Conservation (phyloP, 2,329 filamentous ascomycete genomes). For the Corinectria fuckeliana region DNA sequence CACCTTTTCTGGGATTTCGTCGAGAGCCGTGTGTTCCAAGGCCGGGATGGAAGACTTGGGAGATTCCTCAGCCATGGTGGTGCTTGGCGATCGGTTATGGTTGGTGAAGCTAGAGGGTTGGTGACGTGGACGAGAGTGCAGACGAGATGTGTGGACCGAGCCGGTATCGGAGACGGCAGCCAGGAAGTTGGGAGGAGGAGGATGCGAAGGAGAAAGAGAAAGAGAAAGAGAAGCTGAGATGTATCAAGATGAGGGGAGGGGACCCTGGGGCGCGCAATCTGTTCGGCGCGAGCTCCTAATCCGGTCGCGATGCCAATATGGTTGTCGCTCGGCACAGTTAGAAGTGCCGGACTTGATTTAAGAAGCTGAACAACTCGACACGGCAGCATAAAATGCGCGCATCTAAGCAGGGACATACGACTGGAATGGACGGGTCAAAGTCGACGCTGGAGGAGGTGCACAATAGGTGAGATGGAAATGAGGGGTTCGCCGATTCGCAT, state of each 20-base stretch:
- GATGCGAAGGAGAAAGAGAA: not conserved
- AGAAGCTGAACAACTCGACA: not conserved
- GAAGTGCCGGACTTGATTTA: not conserved
- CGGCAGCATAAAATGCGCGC: not conserved
- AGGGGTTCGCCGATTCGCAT: not conserved
- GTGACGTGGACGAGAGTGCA: conserved; percentile 2
- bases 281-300: conserved; percentile 15
- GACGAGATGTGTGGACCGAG: not conserved
- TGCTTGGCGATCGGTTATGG: not conserved
- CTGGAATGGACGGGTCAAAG: not conserved
- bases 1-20: conserved; percentile 68
- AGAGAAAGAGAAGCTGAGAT: not conserved
- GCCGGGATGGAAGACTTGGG: conserved; percentile 48
- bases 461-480: not conserved
- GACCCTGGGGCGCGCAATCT: not conserved
- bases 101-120: not conserved
- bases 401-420: not conserved
- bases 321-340: conserved; percentile 2
- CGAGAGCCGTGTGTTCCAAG: conserved; percentile 68
- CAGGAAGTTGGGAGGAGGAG: not conserved
- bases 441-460: not conserved
- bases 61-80: conserved; percentile 47
- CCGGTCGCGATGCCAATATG: conserved; percentile 10
- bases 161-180: not conserved
- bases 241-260: not conserved